Base-by-base conservation (phyloP, 2,329 filamentous ascomycete species). In the Epichloe uncinata region DNA sequence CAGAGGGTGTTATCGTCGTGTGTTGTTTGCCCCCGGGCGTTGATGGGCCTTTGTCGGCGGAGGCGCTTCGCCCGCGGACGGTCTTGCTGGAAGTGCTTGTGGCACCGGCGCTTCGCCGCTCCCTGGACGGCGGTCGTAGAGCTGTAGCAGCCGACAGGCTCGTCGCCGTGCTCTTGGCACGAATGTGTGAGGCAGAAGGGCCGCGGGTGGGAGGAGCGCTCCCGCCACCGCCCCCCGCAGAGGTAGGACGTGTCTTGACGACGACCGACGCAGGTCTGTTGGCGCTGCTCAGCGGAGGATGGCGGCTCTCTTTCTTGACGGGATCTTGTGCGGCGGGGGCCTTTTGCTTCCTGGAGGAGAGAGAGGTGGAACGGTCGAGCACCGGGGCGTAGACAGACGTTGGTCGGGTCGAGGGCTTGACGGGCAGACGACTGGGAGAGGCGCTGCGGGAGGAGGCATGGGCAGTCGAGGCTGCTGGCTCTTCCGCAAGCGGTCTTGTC, bases 341-440 rank as follows among this genome's bases (percentile, higher is more conserved):
- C 30, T 45, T 16, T 18, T 42, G 41, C 18, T 48, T 49, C 18
- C 36, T 46, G 3, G 53, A 56, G 4, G 53, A 56, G 4, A 58
- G 51, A n/a, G 63, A 64, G 3, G 57, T 45, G 6, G 59, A 50
- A 22, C 60, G 56, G 7, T 53, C 48, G 4, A 56, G 44, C 18
- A 53, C 52, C 12, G 61, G 54, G 11, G 16, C 30, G 42, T 8
- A 26, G 22, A 46, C n/a, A 13, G 66, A 65, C 38, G 62, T 56
- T 18, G 63, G 62, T 40, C 67, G 61, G 22, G 64, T 60, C 45
- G 60, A 55, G 34, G 71, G 72, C 57, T 73, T 76, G 55, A 72
- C 60, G 38, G 74, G 74, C 34, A 78, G 63, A 38, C 74, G 69
- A 57, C 70, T 78, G 2, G 75, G 73, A 9, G 74, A 77, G 16